phyloP scores from a whole-genome alignment of 2,329 filamentous ascomycete species.

The Arthrocladium fulminans region DNA sequence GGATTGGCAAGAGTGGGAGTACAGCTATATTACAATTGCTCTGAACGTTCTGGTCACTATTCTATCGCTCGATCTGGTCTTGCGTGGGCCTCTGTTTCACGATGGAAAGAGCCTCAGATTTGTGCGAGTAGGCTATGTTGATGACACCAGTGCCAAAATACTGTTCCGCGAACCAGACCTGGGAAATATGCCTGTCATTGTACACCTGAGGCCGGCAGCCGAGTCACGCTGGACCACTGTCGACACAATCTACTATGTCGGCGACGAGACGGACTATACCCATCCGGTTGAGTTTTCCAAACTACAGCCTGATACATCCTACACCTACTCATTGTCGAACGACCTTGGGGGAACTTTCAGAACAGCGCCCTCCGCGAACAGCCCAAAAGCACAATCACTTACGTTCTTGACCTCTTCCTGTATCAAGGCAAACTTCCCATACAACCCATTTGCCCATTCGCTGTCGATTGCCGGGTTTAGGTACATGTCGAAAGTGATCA shows the following conservation, averaged over 20 bases:
- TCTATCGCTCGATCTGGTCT: slow-evolving; percentile 68
- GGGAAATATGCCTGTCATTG: slow-evolving; percentile 62
- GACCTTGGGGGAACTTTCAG: slow-evolving; percentile 76
- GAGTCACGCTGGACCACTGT: slow-evolving; percentile 49
- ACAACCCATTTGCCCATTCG: slow-evolving; percentile 73
- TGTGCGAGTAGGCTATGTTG: slow-evolving; percentile 78
- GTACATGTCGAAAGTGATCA: slow-evolving; percentile 64
- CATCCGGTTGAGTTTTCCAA: slow-evolving; percentile 58
- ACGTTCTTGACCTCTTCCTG: slow-evolving; percentile 91
- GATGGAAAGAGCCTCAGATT: slow-evolving; percentile 71
- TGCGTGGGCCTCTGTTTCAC: slow-evolving; percentile 61
- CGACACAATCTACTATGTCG: slow-evolving; percentile 57
- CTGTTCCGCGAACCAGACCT: slow-evolving; percentile 76
- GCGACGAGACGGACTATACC: slow-evolving; percentile 76
- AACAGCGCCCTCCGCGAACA: slow-evolving; percentile 63
- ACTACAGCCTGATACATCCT: slow-evolving; percentile 61
- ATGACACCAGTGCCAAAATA: slow-evolving; percentile 67
- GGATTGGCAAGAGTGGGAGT: slow-evolving; percentile 56
- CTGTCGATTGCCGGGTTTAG: slow-evolving; percentile 61
- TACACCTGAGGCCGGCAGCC: slow-evolving; percentile 45
- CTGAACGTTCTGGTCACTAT: slow-evolving; percentile 63
- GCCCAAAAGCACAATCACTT: slow-evolving; percentile 58
- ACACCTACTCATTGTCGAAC: slow-evolving; percentile 79
- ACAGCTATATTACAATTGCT: slow-evolving; percentile 59
- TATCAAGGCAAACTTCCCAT: slow-evolving; percentile 84